A percentile compares a stretch with the other conserved stretches of the same genome.
Conservation (phyloP, 805 yeast genomes). For the Starmerella etchellsii region DNA sequence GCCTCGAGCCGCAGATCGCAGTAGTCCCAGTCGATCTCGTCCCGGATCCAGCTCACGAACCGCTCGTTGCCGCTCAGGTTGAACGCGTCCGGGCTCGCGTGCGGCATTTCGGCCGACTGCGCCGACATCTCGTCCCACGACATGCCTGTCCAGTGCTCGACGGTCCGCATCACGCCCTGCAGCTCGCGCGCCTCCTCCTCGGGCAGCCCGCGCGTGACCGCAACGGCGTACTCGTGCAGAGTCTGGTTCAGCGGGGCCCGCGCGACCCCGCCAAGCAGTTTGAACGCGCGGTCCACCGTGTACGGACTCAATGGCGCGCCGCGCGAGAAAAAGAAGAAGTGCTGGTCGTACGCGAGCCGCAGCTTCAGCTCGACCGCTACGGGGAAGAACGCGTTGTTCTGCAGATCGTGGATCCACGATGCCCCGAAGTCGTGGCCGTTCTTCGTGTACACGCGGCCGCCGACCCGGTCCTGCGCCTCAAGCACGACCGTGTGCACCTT, state of each 20-base stretch:
- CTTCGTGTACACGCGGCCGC: slow-evolving; percentile 52
- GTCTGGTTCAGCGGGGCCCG: background rate
- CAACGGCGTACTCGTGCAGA: slow-evolving; percentile 1
- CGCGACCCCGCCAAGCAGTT: background rate
- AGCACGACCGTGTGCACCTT: slow-evolving; percentile 41
- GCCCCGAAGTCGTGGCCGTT: slow-evolving; percentile 65
- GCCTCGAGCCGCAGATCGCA: slow-evolving; percentile 31
- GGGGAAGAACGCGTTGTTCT: slow-evolving; percentile 42
- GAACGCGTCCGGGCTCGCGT: slow-evolving; percentile 59
- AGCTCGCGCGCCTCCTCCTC: background rate
- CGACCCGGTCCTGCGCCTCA: slow-evolving; percentile 55
- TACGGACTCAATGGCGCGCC: slow-evolving; percentile 1
- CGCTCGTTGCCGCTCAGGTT: slow-evolving; percentile 47
- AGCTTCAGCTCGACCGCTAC: slow-evolving; percentile 1
- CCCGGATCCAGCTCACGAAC: slow-evolving; percentile 35
- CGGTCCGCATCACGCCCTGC: slow-evolving; percentile 18
- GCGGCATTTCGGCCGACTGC: slow-evolving; percentile 43
- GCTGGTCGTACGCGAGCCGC: slow-evolving; percentile 2
- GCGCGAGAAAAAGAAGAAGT: background rate
- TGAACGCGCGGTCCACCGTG: slow-evolving; percentile 1
- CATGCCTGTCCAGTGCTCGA: slow-evolving; percentile 73
- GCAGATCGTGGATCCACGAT: slow-evolving; percentile 78
- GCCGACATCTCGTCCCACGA: slow-evolving; percentile 54
- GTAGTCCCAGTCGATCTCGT: slow-evolving; percentile 28
- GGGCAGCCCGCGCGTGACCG: background rate